Conservation (phyloP, 2,329 filamentous ascomycete genomes). For the Cercospora sp. region DNA sequence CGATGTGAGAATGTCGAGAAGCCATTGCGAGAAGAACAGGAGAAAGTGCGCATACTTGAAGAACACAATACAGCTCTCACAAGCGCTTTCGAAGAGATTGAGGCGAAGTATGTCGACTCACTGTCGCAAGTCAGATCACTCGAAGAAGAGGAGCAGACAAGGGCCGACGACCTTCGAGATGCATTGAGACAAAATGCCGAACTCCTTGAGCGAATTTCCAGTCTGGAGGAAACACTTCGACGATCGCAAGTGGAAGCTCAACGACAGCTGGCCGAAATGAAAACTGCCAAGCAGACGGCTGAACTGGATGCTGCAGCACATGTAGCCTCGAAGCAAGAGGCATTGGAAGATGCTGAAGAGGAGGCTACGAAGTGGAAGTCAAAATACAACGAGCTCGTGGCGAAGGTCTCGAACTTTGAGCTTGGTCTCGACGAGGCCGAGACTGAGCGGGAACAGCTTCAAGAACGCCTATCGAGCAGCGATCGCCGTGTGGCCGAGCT, state of each 20-base stretch:
- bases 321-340: conserved; percentile 48
- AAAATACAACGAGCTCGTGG: conserved; percentile 18
- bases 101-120: conserved; percentile 41
- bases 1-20: conserved; percentile 58
- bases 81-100: conserved; percentile 41
- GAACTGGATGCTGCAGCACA: conserved; percentile 48
- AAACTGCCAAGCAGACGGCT: conserved; percentile 45
- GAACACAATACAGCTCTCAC: conserved; percentile 41
- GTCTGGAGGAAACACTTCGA: conserved; percentile 36
- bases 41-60: conserved; percentile 39
- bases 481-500: conserved; percentile 7
- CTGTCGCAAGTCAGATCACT: conserved; percentile 42
- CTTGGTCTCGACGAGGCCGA: conserved; percentile 15
- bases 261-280: conserved; percentile 41
- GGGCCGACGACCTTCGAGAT: conserved; percentile 42
- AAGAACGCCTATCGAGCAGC: conserved; percentile 6
- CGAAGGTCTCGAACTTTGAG: conserved; percentile 14
- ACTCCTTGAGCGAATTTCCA: conserved; percentile 44
- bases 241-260: conserved; percentile 34
- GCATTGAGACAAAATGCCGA: conserved; percentile 46
- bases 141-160: conserved; percentile 43
- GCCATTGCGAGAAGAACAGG: conserved; percentile 52
- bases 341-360: conserved; percentile 45
- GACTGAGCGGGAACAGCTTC: conserved; percentile 15
- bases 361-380: conserved; percentile 29